phyloP scores from a whole-genome alignment of 352 stramenopile species.

The Pythium vanterpoolii region DNA sequence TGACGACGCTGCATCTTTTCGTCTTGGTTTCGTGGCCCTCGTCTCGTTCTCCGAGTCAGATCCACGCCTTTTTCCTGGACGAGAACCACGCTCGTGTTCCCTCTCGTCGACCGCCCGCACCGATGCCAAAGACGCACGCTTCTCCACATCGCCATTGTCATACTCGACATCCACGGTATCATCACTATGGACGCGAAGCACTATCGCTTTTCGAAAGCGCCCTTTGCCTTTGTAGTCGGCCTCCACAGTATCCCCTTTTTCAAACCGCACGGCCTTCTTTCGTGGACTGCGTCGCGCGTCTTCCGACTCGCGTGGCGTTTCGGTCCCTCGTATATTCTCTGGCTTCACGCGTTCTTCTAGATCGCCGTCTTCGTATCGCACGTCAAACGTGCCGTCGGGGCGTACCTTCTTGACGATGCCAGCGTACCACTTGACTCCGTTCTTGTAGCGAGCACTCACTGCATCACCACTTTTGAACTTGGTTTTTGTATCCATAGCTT shows the following conservation, averaged over 20 bases:
- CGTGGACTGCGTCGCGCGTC: neutral
- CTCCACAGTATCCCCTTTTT: slow-evolving; percentile 39
- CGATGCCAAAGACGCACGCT: neutral
- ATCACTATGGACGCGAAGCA: slow-evolving; percentile 44
- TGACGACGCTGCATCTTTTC: no score
- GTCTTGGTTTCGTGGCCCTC: no score
- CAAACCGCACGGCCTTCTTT: slow-evolving; percentile 18
- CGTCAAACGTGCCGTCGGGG: slow-evolving; percentile 49
- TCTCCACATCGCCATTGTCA: slow-evolving; percentile 47
- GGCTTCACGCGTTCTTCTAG: slow-evolving; percentile 36
- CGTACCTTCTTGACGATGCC: slow-evolving; percentile 60
- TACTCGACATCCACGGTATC: slow-evolving; percentile 62
- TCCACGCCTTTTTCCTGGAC: neutral
- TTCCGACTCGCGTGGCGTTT: neutral
- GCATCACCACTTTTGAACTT: slow-evolving; percentile 18
- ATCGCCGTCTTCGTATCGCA: slow-evolving; percentile 51
- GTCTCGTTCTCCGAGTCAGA: neutral
- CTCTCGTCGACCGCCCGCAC: neutral
- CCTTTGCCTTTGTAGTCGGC: slow-evolving; percentile 40
- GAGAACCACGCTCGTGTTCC: neutral
- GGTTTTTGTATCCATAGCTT: neutral
- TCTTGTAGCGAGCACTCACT: slow-evolving; percentile 30
- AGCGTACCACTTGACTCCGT: slow-evolving; percentile 38
- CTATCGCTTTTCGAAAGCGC: slow-evolving; percentile 42
- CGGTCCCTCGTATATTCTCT: slow-evolving; percentile 12